phyloP scores from a whole-genome alignment of 768 basidiomycete species.

The Sutorius australiensis region DNA sequence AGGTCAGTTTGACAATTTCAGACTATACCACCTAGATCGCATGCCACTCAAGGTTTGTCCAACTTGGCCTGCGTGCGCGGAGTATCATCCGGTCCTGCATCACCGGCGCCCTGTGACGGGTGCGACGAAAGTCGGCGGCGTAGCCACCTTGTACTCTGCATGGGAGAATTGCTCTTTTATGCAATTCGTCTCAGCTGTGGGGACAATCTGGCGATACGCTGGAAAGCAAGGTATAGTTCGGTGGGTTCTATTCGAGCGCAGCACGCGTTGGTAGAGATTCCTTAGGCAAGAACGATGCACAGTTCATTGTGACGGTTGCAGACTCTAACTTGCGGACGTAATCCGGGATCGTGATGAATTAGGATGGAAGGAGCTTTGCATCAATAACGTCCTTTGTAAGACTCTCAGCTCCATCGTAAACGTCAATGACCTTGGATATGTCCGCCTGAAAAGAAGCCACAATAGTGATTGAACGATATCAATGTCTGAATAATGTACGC shows the following conservation, averaged over 20 bases:
- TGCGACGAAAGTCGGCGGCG: no score
- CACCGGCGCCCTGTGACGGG: no score
- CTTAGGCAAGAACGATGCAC: neutral
- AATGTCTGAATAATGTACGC: constrained; percentile 25
- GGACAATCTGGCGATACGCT: neutral
- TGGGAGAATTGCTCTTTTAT: no score
- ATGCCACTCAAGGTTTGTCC: neutral
- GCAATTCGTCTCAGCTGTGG: no score
- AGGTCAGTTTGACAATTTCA: neutral
- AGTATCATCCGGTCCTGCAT: no score
- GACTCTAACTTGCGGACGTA: neutral
- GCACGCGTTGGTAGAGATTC: neutral
- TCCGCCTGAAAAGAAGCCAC: constrained; percentile 49
- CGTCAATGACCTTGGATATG: constrained; percentile 75
- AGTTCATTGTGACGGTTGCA: neutral
- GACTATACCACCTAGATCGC: no score
- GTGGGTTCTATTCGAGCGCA: neutral
- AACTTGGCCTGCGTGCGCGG: no score
- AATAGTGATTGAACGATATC: neutral
- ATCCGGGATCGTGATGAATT: neutral
- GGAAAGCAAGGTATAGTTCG: constrained; percentile 4
- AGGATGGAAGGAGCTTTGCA: constrained; percentile 42
- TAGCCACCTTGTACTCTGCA: no score
- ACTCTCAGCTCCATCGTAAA: constrained; percentile 76
- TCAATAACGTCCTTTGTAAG: constrained; percentile 74